A percentile compares a stretch with the other conserved stretches of the same genome.
Conservation (phyloP, 2,329 filamentous ascomycete genomes). For the Samsoniella hepiali region DNA sequence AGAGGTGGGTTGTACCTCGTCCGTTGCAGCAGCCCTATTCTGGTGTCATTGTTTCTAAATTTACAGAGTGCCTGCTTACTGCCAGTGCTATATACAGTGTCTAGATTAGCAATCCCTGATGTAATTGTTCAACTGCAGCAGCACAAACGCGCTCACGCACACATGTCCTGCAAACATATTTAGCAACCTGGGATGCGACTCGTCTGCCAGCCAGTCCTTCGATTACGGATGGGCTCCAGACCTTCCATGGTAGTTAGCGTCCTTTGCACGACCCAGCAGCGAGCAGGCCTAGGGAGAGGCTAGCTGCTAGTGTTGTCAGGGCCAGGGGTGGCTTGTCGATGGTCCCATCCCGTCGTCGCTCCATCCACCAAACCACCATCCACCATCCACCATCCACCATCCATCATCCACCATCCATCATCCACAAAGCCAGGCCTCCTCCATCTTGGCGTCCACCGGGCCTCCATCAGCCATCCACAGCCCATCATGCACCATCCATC, state of each 20-base stretch:
- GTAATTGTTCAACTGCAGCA: too few relatives aligned
- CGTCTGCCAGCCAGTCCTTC: too few relatives aligned
- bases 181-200: too few relatives aligned
- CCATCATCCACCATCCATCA: not conserved
- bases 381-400: not conserved
- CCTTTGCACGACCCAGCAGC: not conserved
- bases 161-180: too few relatives aligned
- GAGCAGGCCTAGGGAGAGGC: not conserved
- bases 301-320: not conserved
- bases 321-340: constrained; percentile 16
- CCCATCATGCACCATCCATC: not conserved
- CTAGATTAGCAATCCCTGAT: too few relatives aligned
- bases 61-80: too few relatives aligned
- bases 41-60: too few relatives aligned
- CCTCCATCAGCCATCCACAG: not conserved
- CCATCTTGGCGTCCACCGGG: too few relatives aligned
- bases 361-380: not conserved
- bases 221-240: not conserved
- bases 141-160: too few relatives aligned
- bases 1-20: not conserved
- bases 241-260: not conserved
- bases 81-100: too few relatives aligned
- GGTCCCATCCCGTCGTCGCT: not conserved
- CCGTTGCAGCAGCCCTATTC: too few relatives aligned
- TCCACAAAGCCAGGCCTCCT: too few relatives aligned